Base-by-base conservation (phyloP, 164 flowering plant species). In the Dillenia turbinata region DNA sequence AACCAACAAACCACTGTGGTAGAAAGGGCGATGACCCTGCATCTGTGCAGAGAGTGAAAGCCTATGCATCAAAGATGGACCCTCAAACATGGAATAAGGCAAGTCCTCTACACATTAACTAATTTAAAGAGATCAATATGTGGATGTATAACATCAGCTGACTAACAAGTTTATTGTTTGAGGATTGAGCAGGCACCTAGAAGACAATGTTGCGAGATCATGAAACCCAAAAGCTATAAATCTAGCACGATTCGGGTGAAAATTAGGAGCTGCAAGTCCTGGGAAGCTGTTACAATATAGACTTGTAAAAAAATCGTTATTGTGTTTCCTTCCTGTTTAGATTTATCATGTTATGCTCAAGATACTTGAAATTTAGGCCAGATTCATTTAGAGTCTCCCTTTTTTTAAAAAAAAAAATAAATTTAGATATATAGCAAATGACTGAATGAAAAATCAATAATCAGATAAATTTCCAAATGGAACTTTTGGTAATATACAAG, bases 121-220 rank as follows among this genome's bases (percentile, higher is more conserved):
- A 19, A 19, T 19, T 19, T 1, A 19, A 19, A 19, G 22, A 19
- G 22, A 19, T 19, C 22, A 19, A 19, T 1, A 19, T 19, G 22
- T 19, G 1, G 22, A 19, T 19, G 22, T 19, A 19, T 19, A 1
- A 19, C 22, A 1, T 54, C 26, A 48, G 19, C 17, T 9, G 9
- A 51, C 43, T 46, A 50, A 51, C 47, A 46, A 19, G 8, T 50
- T 12, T 55, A 1, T 13, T 16, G 26, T 50, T 8, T 47, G 53
- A 44, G 33, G 7, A 4, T 22, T 48, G 50, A 44, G 69, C 83
- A 84, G 91, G 85, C 74, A 44, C 80, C 80, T 1, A 73, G 82
- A 0, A 84, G 94, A 63, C 85, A 86, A 9, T 88, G 97, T 72
- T 80, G 87, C 17, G 85, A 84, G 51, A 72, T 84, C 1, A 45